Conservation (phyloP, 257 asterid species). For the Solanum virginianum region DNA sequence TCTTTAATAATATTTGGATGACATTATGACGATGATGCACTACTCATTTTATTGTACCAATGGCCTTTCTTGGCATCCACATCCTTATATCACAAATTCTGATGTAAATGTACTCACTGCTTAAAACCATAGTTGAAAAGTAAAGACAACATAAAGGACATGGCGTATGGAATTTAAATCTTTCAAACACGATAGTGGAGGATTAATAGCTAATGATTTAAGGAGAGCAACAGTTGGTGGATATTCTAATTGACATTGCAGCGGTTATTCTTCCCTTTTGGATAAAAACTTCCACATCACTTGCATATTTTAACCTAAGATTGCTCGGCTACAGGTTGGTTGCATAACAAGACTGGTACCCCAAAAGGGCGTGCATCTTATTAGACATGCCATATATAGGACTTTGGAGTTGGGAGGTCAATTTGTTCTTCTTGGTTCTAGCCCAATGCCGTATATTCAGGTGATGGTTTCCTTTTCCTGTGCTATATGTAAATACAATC, state of each 20-base stretch:
- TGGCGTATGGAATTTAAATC: background rate
- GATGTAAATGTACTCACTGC: background rate
- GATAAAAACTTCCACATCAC: background rate
- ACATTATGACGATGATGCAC: background rate
- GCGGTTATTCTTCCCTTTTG: background rate
- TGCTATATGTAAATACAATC: background rate
- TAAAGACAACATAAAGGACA: background rate
- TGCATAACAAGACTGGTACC: conserved; percentile 98
- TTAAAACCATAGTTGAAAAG: background rate
- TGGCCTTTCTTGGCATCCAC: background rate
- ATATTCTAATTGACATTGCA: background rate
- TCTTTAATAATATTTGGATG: background rate
- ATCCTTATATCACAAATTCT: background rate
- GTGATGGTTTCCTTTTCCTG: conserved; percentile 15
- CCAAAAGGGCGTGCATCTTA: conserved; percentile 95
- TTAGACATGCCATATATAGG: conserved; percentile 81
- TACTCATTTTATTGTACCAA: background rate
- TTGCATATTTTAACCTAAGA: background rate
- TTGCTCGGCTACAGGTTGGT: conserved; percentile 46
- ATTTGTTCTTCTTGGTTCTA: conserved; percentile 93
- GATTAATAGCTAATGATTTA: background rate
- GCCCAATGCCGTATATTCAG: conserved; percentile 93
- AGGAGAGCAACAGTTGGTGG: background rate
- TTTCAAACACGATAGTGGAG: background rate
- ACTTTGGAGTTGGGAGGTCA: conserved; percentile 94